A percentile compares a stretch with the other conserved stretches of the same genome.
These are phyloP conservation scores for Bipolaris zeicola DNA, from an alignment of 2,329 filamentous ascomycete genomes.

Conservation along the genomic window DNA sequence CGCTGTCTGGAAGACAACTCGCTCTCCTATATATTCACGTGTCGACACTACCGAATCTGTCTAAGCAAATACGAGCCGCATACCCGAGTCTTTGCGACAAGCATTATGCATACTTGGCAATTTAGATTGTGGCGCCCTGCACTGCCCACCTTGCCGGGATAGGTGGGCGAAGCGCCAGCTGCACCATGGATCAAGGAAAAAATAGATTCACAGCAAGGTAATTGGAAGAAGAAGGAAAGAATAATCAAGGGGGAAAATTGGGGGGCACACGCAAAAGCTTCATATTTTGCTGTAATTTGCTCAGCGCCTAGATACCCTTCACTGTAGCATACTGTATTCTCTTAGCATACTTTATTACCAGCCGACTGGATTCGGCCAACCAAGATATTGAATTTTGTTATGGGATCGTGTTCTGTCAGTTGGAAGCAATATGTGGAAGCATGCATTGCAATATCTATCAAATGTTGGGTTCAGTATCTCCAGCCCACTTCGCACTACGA, in stretches of 20 bases:
- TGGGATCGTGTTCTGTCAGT: background rate
- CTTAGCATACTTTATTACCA: conserved; percentile 14
- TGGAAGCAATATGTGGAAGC: too few relatives aligned
- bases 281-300: background rate
- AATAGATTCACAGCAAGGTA: background rate
- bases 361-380: conserved; percentile 13
- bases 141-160: conserved; percentile 3
- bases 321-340: conserved; percentile 6
- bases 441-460: too few relatives aligned
- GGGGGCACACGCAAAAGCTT: background rate
- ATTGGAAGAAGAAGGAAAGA: background rate
- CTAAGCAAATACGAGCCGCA: conserved; percentile 5
- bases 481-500: too few relatives aligned
- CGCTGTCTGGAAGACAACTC: conserved; percentile 28
- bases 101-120: conserved; percentile 12
- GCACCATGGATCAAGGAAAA: background rate
- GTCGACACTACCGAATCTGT: conserved; percentile 26
- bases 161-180: background rate
- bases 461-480: too few relatives aligned
- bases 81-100: background rate
- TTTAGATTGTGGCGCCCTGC: background rate
- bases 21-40: conserved; percentile 21
- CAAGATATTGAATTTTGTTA: background rate
- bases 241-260: too few relatives aligned
- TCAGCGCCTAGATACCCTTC: conserved; percentile 6